Conservation (phyloP, 2,329 filamentous ascomycete species). For the Colletotrichum karsti region DNA sequence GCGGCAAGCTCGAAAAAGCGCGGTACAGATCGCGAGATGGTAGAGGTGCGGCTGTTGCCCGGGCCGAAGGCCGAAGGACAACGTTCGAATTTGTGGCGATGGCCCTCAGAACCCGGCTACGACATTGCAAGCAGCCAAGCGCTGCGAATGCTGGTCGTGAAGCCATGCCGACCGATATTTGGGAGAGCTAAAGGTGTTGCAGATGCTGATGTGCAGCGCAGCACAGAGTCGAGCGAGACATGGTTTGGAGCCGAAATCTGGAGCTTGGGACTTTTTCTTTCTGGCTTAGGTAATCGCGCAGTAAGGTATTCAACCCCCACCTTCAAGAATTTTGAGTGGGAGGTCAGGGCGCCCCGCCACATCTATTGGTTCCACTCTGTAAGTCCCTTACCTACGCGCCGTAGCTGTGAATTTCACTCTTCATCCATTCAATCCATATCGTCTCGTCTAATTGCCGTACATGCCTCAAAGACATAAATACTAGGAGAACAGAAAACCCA, state of each 20-base stretch:
- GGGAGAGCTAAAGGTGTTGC: no score
- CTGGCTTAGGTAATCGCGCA: neutral
- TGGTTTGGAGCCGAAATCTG: neutral
- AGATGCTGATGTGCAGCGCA: no score
- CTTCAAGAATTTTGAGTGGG: neutral
- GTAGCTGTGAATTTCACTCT: no score
- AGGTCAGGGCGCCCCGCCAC: neutral
- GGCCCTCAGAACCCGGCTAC: conserved; percentile 33
- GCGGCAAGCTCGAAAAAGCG: conserved; percentile 34
- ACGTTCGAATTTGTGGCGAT: conserved; percentile 26
- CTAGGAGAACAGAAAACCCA: no score
- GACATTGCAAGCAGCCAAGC: conserved; percentile 38
- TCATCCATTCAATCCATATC: no score
- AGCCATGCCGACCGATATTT: conserved; percentile 28
- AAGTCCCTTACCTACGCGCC: no score
- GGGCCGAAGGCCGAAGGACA: conserved; percentile 5
- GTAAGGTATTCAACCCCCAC: neutral
- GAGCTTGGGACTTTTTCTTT: neutral
- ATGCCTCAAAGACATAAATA: no score
- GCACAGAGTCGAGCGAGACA: no score
- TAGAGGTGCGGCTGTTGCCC: neutral
- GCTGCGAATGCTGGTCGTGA: conserved; percentile 32
- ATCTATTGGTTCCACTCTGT: no score
- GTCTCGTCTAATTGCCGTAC: no score
- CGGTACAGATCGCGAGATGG: conserved; percentile 30